phyloP scores from a whole-genome alignment of 768 basidiomycete genomes.

The Arthromyces matolae region DNA sequence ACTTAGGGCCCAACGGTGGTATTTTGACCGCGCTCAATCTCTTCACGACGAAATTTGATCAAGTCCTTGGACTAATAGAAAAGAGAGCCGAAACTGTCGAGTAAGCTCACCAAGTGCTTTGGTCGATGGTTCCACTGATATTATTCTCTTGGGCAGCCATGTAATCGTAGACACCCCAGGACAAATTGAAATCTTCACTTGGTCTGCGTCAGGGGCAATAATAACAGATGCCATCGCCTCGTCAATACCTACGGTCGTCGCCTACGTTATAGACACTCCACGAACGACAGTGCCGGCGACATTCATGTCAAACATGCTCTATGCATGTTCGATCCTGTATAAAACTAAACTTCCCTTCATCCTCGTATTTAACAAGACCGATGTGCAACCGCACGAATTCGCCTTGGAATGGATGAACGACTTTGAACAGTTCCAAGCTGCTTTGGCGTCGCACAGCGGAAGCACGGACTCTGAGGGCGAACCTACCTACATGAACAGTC shows the following conservation, averaged over 20 bases:
- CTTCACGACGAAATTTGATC: slow-evolving; percentile 99
- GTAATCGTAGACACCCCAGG: slow-evolving; percentile 96
- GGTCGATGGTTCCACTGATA: not conserved
- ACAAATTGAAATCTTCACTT: slow-evolving; percentile 99
- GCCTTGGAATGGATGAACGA: slow-evolving; percentile 98
- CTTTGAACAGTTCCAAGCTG: slow-evolving; percentile 92
- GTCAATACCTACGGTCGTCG: slow-evolving; percentile 89
- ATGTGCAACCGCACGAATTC: slow-evolving; percentile 85
- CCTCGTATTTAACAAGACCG: slow-evolving; percentile 98
- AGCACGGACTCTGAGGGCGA: slow-evolving; percentile 79
- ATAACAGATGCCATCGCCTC: slow-evolving; percentile 97
- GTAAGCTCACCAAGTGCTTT: slow-evolving; percentile 43
- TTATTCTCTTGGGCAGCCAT: slow-evolving; percentile 50
- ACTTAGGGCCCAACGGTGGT: slow-evolving; percentile 96
- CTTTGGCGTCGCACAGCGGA: slow-evolving; percentile 67
- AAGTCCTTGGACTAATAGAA: slow-evolving; percentile 88
- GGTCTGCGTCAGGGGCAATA: slow-evolving; percentile 98
- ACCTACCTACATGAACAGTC: slow-evolving; percentile 95
- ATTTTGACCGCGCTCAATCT: slow-evolving; percentile 96
- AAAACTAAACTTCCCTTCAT: slow-evolving; percentile 98
- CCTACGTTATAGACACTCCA: slow-evolving; percentile 97
- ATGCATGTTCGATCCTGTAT: slow-evolving; percentile 98
- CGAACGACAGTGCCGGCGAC: slow-evolving; percentile 92
- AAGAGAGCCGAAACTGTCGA: slow-evolving; percentile 86
- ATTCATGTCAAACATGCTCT: slow-evolving; percentile 99